Evolutionary conservation across 805 yeast species (phyloP), one percentile per base, ranked within the genome.

Genomic region (Wickerhamia fluorescens): DNA sequence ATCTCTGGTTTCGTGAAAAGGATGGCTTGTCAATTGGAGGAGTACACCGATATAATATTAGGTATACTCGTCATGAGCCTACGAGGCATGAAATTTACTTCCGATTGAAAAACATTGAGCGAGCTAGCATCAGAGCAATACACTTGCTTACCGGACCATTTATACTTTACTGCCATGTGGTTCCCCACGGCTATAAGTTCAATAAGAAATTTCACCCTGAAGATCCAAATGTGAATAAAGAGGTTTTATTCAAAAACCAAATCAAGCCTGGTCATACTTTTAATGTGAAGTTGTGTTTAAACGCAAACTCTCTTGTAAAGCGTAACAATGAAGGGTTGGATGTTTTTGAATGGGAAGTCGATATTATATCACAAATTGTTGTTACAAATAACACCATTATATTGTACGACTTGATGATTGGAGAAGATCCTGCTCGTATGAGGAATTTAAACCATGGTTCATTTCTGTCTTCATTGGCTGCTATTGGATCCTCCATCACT

Each of bases 201-300:
- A 31, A 28, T 4, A 19, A 37, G 32, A 28, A 29, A 29, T 60
- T 60, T 27, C 19, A 7, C 1, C 58, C 61, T 10, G 44, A 41
- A 3, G 27, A 36, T 14, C 30, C 34, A 10, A 47, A 40, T 15
- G 27, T 34, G 11, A 47, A 49, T 24, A 38, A 41, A 20, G 68
- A 62, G 36, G 55, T 63, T 6, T 45, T 45, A 20, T 64, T 58
- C 41, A 47, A 50, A 16, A 61, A 62, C 36, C 52, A 58, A 23
- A 53, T 85, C 13, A 78, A 76, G 38, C 92, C 95, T 0, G 84
- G 81, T 14, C 81, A 77, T 42, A 62, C 75, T 5, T 81, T 80
- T 49, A 68, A 71, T 33, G 77, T 75, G 2, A 60, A 59, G 33
- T 56, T 84, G 15, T 41, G 52, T 11, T 47, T 81, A 40, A 75